These are phyloP conservation scores for Teunomyces panamensis DNA, from an alignment of 805 yeast genomes.

Conservation along the genomic window DNA sequence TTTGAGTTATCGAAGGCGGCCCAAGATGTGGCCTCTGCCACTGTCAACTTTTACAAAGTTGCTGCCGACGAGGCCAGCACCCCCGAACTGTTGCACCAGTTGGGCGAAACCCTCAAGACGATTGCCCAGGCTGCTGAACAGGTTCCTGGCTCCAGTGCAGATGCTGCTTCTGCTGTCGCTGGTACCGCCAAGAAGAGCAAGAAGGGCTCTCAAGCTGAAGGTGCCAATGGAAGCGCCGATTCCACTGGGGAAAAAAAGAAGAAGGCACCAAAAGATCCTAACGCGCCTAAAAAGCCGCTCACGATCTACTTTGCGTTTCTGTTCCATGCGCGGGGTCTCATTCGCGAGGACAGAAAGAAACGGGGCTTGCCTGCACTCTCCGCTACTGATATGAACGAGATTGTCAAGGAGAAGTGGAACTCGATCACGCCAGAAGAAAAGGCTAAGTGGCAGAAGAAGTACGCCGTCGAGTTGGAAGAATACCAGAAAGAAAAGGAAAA, in stretches of 20 bases:
- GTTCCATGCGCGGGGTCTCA: constrained; percentile 65
- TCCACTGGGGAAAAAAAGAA: constrained; percentile 41
- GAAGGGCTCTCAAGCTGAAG: constrained; percentile 12
- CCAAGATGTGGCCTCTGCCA: constrained; percentile 75
- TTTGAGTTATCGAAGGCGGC: constrained; percentile 87
- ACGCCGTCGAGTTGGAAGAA: constrained; percentile 44
- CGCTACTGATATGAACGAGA: constrained; percentile 75
- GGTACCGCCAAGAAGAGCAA: constrained; percentile 8
- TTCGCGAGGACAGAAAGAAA: constrained; percentile 64
- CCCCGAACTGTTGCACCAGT: constrained; percentile 36
- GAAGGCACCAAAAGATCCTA: constrained; percentile 67
- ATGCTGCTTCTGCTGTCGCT: constrained; percentile 13
- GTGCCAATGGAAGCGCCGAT: constrained; percentile 10
- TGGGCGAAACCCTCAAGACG: constrained; percentile 36
- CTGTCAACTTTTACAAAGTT: constrained; percentile 70
- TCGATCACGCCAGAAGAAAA: constrained; percentile 62
- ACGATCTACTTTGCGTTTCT: constrained; percentile 81
- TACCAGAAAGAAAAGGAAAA: constrained; percentile 32
- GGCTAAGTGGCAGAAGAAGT: constrained; percentile 62
- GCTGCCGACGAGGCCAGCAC: constrained; percentile 45
- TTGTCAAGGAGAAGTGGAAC: constrained; percentile 79
- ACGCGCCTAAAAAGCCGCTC: constrained; percentile 93
- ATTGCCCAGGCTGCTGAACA: constrained; percentile 30
- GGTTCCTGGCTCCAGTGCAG: constrained; percentile 7
- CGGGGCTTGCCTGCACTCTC: constrained; percentile 59